phyloP scores from a whole-genome alignment of 768 basidiomycete genomes.

The Macrolepiota fuliginosa region DNA sequence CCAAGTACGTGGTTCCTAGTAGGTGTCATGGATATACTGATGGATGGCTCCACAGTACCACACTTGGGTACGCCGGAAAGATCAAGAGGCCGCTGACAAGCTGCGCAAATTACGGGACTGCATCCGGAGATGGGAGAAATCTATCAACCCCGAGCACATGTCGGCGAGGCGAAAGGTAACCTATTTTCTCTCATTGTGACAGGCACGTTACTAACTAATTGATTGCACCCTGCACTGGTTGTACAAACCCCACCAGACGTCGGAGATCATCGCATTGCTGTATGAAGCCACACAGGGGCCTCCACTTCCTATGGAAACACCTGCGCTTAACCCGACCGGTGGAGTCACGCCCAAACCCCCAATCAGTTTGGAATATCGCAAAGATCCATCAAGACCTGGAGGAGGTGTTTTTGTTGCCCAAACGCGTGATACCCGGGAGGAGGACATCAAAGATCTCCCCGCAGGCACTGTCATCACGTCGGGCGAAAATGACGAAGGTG shows the following conservation, averaged over 20 bases:
- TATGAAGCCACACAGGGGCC: constrained; percentile 93
- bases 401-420: constrained; percentile 81
- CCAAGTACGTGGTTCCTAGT: constrained; percentile 55
- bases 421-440: constrained; percentile 39
- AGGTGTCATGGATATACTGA: constrained; percentile 9
- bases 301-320: constrained; percentile 48
- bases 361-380: constrained; percentile 64
- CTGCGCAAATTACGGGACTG: constrained; percentile 82
- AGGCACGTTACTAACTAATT: constrained; percentile 1
- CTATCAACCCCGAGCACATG: constrained; percentile 92
- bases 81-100: constrained; percentile 69
- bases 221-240: not conserved
- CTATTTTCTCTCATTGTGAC: constrained; percentile 18
- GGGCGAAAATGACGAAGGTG: constrained; percentile 34
- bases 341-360: constrained; percentile 60
- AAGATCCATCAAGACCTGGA: constrained; percentile 81
- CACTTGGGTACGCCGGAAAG: constrained; percentile 85
- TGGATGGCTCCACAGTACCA: constrained; percentile 63
- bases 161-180: constrained; percentile 83
- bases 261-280: constrained; percentile 88
- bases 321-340: constrained; percentile 76
- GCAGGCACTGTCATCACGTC: constrained; percentile 51
- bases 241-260: constrained; percentile 48
- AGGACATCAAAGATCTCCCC: constrained; percentile 51
- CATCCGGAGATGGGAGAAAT: constrained; percentile 82